A percentile compares a stretch with the other conserved stretches of the same genome.
Evolutionary conservation across 2,329 filamentous ascomycete species (phyloP).

Genomic region (Neofusicoccum parvum): DNA sequence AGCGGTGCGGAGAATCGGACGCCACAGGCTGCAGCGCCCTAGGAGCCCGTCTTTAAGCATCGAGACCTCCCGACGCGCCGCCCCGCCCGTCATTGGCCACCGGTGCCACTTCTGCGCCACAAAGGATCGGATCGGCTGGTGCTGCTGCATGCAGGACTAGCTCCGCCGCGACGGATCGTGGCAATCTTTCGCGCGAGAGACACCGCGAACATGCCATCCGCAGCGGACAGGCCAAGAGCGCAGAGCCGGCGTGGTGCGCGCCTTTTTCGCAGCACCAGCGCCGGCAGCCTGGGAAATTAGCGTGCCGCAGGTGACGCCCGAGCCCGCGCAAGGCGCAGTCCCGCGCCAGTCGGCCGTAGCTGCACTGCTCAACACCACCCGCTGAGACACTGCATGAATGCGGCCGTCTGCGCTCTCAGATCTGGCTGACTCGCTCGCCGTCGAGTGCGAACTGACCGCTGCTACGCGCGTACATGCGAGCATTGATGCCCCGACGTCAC

Average conservation of each 20-base stretch:
- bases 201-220: background rate
- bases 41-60: background rate
- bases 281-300: background rate
- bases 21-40: background rate
- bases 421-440: background rate
- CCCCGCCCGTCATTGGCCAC: background rate
- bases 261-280: background rate
- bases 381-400: background rate
- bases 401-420: background rate
- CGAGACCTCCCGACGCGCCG: background rate
- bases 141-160: background rate
- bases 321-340: too few relatives aligned
- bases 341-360: background rate
- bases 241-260: background rate
- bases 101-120: too few relatives aligned
- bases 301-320: background rate
- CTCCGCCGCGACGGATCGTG: background rate
- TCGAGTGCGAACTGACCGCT: background rate
- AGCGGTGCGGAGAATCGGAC: slow-evolving; percentile 3
- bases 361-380: background rate
- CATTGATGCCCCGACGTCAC: background rate
- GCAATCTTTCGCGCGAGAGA: background rate
- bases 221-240: background rate
- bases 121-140: background rate
- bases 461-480: background rate